Conservation (phyloP, 495 filamentous ascomycete genomes). For the Penicillium soppii region DNA sequence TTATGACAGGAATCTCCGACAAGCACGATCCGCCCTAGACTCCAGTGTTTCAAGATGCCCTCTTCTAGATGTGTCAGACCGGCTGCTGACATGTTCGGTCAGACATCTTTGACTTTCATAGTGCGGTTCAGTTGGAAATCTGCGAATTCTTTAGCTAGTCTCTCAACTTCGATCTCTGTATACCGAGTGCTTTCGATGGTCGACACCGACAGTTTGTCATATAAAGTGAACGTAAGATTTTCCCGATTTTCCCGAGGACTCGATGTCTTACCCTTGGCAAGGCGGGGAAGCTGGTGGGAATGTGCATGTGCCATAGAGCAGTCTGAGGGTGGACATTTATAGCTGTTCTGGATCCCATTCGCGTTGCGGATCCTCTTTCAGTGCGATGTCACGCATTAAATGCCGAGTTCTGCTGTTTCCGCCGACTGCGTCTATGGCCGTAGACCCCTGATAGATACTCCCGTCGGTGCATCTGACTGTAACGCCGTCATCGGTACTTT, state of each 20-base stretch:
- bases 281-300: constrained; percentile 22
- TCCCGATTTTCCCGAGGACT: constrained; percentile 12
- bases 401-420: constrained; percentile 44
- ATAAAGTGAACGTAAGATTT: constrained; percentile 33
- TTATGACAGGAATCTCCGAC: constrained; percentile 28
- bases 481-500: constrained; percentile 4
- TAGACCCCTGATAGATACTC: constrained; percentile 34
- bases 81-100: constrained; percentile 6
- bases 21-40: constrained; percentile 23
- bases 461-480: constrained; percentile 27
- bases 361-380: constrained; percentile 15
- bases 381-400: constrained; percentile 38
- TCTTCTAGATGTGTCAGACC: constrained; percentile 24
- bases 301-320: constrained; percentile 26
- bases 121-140: constrained; percentile 21
- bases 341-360: constrained; percentile 19
- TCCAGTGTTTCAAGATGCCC: constrained; percentile 25
- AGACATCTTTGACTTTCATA: constrained; percentile 31
- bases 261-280: constrained; percentile 16
- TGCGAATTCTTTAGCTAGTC: constrained; percentile 23
- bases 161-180: constrained; percentile 28
- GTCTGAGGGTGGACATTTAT: constrained; percentile 19
- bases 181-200: constrained; percentile 25
- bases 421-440: constrained; percentile 51
- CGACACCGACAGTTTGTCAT: constrained; percentile 27